Evolutionary conservation across 176 grass and related monocot species (phyloP).

Genomic region (Themeda triandra): DNA sequence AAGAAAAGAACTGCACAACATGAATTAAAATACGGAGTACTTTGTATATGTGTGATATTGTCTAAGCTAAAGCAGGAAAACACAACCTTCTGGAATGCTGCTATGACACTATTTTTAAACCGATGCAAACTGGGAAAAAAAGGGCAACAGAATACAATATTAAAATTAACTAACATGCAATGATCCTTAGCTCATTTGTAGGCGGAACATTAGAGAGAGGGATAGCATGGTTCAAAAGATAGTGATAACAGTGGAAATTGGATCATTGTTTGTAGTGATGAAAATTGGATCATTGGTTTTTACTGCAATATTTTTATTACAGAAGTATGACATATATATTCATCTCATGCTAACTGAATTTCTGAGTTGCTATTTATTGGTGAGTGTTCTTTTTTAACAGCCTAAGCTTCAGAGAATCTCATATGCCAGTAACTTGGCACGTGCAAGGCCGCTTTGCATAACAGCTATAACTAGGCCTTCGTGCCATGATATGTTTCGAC

Average conservation of each 20-base stretch:
- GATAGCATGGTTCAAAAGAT: background rate
- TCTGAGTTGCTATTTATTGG: too few relatives aligned
- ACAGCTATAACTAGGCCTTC: too few relatives aligned
- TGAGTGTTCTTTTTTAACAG: too few relatives aligned
- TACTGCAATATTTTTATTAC: too few relatives aligned
- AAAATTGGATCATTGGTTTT: too few relatives aligned
- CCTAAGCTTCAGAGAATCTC: too few relatives aligned
- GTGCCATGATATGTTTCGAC: too few relatives aligned
- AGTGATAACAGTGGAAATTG: background rate
- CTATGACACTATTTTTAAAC: background rate
- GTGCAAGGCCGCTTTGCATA: too few relatives aligned
- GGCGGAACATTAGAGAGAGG: background rate
- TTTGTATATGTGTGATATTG: background rate
- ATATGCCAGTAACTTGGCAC: too few relatives aligned
- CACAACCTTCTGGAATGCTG: background rate
- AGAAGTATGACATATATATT: too few relatives aligned
- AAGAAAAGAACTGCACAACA: conserved; percentile 7
- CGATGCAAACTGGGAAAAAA: background rate
- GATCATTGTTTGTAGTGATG: too few relatives aligned
- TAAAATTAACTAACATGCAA: background rate
- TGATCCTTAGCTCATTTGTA: background rate
- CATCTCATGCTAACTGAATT: too few relatives aligned
- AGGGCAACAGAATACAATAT: background rate
- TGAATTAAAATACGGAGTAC: conserved; percentile 3
- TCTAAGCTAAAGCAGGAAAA: background rate